Base-by-base conservation (phyloP, 495 filamentous ascomycete genomes). In the Parathielavia hyrcaniae region DNA sequence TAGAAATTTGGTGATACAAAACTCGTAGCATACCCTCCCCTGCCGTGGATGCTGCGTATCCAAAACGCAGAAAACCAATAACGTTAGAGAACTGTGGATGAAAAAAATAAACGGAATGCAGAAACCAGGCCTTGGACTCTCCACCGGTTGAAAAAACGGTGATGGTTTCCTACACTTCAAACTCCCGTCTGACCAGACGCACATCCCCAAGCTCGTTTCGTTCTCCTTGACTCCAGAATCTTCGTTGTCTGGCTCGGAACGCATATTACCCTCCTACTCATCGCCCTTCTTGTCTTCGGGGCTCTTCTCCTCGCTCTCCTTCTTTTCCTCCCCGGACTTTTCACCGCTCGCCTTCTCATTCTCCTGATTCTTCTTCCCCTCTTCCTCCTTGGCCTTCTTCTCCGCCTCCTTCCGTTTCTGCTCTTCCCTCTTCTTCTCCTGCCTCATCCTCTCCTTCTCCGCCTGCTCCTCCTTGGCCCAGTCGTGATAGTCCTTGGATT, bases 401-500 rank as follows among this genome's bases (percentile, higher is more conserved):
- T 72, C 56, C 17, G 69, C 62, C 41, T 70, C 57, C 49, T 60
- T 60, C 49, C 69, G 68, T 39, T 57, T 64, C 13, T 68, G 57
- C 55, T 79, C 65, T 46, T 74, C 63, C 41, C 71, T 55, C 39
- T 71, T 54, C 53, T 73, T 62, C 40, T 72, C 61, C 44, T 73
- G 65, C 47, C 68, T 61, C 0, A 59, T 50, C 46, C 64, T 57
- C 54, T 69, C 59, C 40, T 65, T 67, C 41, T 75, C 72, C 45
- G 72, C 65, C 26, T 57, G 61, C 22, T 73, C 73, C 36, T 67
- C 57, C 59, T 66, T 69, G 4, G 48, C 57, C 67, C 69, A 72
- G 43, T 79, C 67, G 13, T 73, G 73, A 13, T 68, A 67, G 63
- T 82, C 77, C 53, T 83, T 71, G 52, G 87, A 76, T 10, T 12